These are phyloP conservation scores for Helotiales sp. DNA, from an alignment of 2,329 filamentous ascomycete species.

Conservation along the genomic window DNA sequence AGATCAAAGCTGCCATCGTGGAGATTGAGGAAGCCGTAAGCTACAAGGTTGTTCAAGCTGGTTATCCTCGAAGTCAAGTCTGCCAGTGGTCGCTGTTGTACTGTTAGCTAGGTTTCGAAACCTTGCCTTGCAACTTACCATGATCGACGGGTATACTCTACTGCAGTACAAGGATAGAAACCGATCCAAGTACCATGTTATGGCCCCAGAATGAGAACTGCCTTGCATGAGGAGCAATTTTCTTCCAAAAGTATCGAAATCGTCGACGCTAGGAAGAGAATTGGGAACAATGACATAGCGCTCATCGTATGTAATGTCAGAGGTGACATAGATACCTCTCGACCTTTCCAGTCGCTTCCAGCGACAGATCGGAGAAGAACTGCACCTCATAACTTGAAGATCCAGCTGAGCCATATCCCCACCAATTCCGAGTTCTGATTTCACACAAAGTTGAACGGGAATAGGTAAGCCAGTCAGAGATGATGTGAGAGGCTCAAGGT, in stretches of 20 bases:
- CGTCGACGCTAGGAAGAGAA: conserved; percentile 24
- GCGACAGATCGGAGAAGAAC: conserved; percentile 17
- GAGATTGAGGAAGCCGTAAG: conserved; percentile 30
- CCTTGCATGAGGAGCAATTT: conserved; percentile 23
- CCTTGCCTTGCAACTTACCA: conserved; percentile 11
- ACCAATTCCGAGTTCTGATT: neutral
- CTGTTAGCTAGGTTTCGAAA: neutral
- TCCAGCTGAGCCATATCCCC: neutral
- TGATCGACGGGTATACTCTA: neutral
- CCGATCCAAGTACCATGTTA: conserved; percentile 25
- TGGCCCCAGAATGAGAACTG: conserved; percentile 23
- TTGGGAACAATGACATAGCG: conserved; percentile 28
- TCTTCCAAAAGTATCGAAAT: conserved; percentile 27
- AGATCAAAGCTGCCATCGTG: conserved; percentile 28
- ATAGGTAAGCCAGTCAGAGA: conserved; percentile 17
- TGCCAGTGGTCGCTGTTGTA: conserved; percentile 16
- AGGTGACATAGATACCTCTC: conserved; percentile 30
- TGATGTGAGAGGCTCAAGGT: conserved; percentile 24
- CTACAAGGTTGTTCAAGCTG: conserved; percentile 28
- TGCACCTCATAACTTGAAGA: conserved; percentile 29
- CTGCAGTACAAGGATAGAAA: conserved; percentile 25
- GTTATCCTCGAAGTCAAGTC: conserved; percentile 24
- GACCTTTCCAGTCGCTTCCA: conserved; percentile 29
- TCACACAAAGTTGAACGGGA: conserved; percentile 16
- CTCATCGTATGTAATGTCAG: conserved; percentile 21